Evolutionary conservation across 176 grass and related monocot genomes (phyloP), one percentile per base, ranked within the genome.

Genomic region (Bolboschoenus planiculmis): DNA sequence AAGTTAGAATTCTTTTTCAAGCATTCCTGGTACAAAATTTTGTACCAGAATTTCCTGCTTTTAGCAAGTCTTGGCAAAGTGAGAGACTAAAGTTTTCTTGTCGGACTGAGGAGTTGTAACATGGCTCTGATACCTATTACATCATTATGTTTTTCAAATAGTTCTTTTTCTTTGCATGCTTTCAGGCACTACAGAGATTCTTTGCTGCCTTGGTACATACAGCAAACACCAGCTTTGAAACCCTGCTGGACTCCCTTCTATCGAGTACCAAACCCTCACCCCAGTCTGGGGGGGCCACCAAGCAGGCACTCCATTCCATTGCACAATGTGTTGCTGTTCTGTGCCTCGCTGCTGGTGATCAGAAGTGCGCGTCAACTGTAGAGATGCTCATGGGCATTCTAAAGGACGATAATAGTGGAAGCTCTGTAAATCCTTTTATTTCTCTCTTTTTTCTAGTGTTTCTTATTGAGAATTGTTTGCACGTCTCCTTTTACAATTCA

Each of bases 261-360:
- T 93, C 83, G 59, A 91, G 88, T 86, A 89, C 94, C 67, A 93
- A 89, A 59, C 94, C 89, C 27, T 97, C 94, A 56, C 80, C 84
- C 15, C 91, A 91, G 33, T 91, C 91, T 43, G 94, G 89, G 84
- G 91, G 91, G 34, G 89, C 91, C 75, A 89, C 94, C 6, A 97
- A 97, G 85, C 94, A 97, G 82, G 94, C 94, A 5, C 84, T 97
- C 81, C 91, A 85, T 75, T 97, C 91, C 54, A 93, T 97, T 88
- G 94, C 94, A 44, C 91, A 93, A 37, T 97, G 94, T 88, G 91
- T 97, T 91, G 94, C 94, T 88, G 94, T 97, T 67, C 84, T 97
- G 36, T 97, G 94, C 83, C 84, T 97, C 85, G 89, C 91, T 78
- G 94, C 94, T 71, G 91, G 94, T 80, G 89, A 97, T 79, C 63